Evolutionary conservation across 2,329 filamentous ascomycete species (phyloP).

Genomic region (Exophiala mesophila): DNA sequence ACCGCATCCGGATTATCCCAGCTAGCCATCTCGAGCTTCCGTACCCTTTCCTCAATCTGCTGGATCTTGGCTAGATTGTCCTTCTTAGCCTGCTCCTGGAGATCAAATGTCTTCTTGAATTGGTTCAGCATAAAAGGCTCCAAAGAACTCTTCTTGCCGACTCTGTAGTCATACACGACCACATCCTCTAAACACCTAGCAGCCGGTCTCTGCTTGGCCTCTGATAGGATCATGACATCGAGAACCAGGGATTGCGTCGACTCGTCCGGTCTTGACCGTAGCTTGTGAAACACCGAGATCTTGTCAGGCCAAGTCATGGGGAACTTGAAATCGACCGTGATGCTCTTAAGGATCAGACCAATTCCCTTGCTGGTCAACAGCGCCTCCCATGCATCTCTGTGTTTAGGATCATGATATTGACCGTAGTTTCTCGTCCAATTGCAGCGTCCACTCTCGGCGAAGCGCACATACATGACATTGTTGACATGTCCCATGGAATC

Average conservation of each 20-base stretch:
- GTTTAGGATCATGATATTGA: conserved; percentile 54
- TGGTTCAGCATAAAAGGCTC: conserved; percentile 58
- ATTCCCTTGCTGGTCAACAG: conserved; percentile 61
- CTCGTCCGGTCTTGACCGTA: conserved; percentile 51
- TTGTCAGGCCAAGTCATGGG: conserved; percentile 79
- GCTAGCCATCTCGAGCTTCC: conserved; percentile 62
- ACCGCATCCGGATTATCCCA: conserved; percentile 70
- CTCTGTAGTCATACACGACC: conserved; percentile 69
- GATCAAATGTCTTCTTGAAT: conserved; percentile 54
- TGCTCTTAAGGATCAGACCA: conserved; percentile 73
- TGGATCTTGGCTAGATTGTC: conserved; percentile 51
- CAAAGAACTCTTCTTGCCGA: conserved; percentile 53
- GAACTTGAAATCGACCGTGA: conserved; percentile 83
- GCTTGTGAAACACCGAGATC: conserved; percentile 77
- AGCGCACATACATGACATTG: conserved; percentile 77
- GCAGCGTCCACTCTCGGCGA: conserved; percentile 74
- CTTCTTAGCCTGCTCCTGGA: conserved; percentile 57
- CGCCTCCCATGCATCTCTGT: conserved; percentile 62
- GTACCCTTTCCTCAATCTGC: conserved; percentile 55
- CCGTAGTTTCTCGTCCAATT: conserved; percentile 73
- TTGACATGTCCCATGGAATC: conserved; percentile 68
- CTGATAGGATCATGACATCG: conserved; percentile 66
- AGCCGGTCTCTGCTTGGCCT: conserved; percentile 65
- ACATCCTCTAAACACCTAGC: conserved; percentile 74
- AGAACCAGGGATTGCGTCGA: conserved; percentile 52